Base-by-base conservation (phyloP, 2,329 filamentous ascomycete species). In the Ciborinia camelliae region DNA sequence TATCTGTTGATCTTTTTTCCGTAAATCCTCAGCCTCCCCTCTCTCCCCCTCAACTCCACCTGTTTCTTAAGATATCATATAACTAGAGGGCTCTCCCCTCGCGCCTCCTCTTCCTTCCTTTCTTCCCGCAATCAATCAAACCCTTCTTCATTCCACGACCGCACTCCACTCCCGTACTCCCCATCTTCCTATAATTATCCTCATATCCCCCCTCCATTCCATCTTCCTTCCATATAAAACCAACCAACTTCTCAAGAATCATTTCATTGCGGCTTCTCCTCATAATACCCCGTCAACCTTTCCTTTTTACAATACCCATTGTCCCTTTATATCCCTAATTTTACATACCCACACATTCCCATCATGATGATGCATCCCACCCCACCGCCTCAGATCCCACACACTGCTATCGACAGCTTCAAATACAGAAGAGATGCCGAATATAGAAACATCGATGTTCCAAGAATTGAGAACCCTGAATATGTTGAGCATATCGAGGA, bases 401-500 rank as follows among this genome's bases (percentile, higher is more conserved):
- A 41, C 18, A 50, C 2, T 41, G 51, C 41, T 58, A 30, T 63
- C 12, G 61, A 58, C 20, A 47, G 43, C 8, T 58, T 14, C 52
- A 63, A 58, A 41, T 58, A 41, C 43, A 45, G 32, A 48, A 48
- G 61, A 48, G 61, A 63, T 12, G 39, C 41, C 26, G 61, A 58
- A 18, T 63, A 30, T 32, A 48, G 41, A 32, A 63, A 57, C 23
- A 0, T 50, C 66, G 63, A 70, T 66, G 18, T 23, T 57, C 14
- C 47, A 59, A 45, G 55, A 63, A 4, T 62, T 66, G 52, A 62
- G 50, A 18, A 68, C 4, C 20, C 54, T 7, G 45, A 73, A 50
- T 67, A 72, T 68, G 65, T 72, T 41, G 71, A 73, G 64, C 63
- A 70, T 53, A 53, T 70, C 28, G 58, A 62, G 26, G 64, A 67